phyloP scores from a whole-genome alignment of 306 rosid species.

The Cicer chorassanicum region DNA sequence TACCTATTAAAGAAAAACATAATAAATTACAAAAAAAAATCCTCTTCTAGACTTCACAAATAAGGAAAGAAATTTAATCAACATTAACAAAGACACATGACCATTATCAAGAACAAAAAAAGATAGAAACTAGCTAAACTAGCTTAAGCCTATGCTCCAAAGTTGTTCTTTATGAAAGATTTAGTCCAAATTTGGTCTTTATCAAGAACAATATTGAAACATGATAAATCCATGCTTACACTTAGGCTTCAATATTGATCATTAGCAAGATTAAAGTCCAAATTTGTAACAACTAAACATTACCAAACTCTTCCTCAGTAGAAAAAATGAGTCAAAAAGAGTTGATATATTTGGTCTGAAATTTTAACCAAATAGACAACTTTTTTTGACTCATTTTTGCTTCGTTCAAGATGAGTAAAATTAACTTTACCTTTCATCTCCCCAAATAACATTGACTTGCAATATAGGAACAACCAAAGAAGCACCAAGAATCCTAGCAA shows the following conservation, averaged over 20 bases:
- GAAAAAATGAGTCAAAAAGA: too few relatives aligned
- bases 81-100: background rate
- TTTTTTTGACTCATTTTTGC: too few relatives aligned
- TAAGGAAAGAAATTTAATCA: conserved; percentile 11
- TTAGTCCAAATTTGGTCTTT: conserved; percentile 11
- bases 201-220: conserved; percentile 9
- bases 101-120: conserved; percentile 28
- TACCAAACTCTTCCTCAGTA: background rate
- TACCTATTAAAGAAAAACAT: conserved; percentile 30
- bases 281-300: background rate
- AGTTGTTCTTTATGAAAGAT: background rate
- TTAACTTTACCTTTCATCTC: conserved; percentile 81
- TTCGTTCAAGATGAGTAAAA: background rate
- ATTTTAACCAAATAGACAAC: too few relatives aligned
- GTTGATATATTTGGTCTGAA: too few relatives aligned
- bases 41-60: conserved; percentile 5
- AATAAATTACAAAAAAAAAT: background rate
- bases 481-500: conserved; percentile 97
- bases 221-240: background rate
- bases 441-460: conserved; percentile 98
- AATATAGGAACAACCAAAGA: conserved; percentile 89
- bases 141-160: background rate
- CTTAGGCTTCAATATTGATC: background rate
- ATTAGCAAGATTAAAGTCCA: conserved; percentile 10
- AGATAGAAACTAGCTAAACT: conserved; percentile 6